phyloP scores from a whole-genome alignment of 257 asterid species.

The Pogostemon cablin region DNA sequence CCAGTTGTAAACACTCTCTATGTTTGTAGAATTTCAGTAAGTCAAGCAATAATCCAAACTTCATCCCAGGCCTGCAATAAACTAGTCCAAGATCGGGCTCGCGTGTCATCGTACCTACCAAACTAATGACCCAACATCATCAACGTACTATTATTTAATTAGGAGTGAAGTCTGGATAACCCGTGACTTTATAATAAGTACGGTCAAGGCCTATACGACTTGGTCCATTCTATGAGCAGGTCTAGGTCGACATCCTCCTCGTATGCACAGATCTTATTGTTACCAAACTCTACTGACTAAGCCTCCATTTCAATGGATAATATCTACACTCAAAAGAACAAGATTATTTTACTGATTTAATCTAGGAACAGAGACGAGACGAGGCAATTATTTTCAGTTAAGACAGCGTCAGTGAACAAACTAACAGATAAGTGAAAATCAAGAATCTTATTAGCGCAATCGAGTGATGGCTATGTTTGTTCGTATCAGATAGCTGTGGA shows the following conservation, averaged over 20 bases:
- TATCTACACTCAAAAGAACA: too few species aligned
- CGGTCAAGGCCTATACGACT: background rate
- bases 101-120: background rate
- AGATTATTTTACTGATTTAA: background rate
- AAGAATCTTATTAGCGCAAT: too few species aligned
- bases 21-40: background rate
- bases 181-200: background rate
- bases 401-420: background rate
- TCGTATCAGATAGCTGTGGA: too few species aligned
- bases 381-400: too few species aligned
- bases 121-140: background rate
- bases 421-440: background rate
- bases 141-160: background rate
- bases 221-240: background rate
- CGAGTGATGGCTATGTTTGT: too few species aligned
- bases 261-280: background rate
- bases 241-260: background rate
- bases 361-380: background rate
- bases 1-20: background rate
- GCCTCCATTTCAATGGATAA: background rate
- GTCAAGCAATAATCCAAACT: constrained; percentile 2
- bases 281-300: background rate
- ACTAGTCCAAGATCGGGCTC: background rate
- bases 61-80: constrained; percentile 12
- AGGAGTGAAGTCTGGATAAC: background rate